Percentiles rank a stretch among this genome's conserved stretches.
These are phyloP conservation scores for Setomelanomma holmii DNA, from an alignment of 2,329 filamentous ascomycete species.

Conservation along the genomic window DNA sequence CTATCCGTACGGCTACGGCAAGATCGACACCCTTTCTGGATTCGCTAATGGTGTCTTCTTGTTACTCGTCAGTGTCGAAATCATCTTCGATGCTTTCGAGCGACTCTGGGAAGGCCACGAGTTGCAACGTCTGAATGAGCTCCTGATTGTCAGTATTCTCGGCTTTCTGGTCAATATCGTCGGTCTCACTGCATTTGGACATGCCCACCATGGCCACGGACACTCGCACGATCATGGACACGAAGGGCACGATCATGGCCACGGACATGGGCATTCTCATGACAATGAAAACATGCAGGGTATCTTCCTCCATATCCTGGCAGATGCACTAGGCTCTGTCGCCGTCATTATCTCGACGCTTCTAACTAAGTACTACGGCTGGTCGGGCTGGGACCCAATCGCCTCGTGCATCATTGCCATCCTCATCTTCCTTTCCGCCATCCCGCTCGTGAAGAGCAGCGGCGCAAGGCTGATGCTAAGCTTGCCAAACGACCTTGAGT, in stretches of 20 bases:
- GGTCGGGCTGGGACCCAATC: slow-evolving; percentile 93
- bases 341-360: slow-evolving; percentile 93
- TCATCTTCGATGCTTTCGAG: slow-evolving; percentile 92
- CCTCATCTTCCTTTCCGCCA: slow-evolving; percentile 89
- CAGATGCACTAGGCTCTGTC: slow-evolving; percentile 91
- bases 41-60: slow-evolving; percentile 97
- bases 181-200: slow-evolving; percentile 83
- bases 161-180: slow-evolving; percentile 91
- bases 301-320: slow-evolving; percentile 93
- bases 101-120: slow-evolving; percentile 82
- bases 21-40: slow-evolving; percentile 93
- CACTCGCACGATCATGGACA: slow-evolving; percentile 49
- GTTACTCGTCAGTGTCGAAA: slow-evolving; percentile 94
- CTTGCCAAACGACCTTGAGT: slow-evolving; percentile 84
- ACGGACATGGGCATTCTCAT: slow-evolving; percentile 64
- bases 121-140: slow-evolving; percentile 82
- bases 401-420: slow-evolving; percentile 93
- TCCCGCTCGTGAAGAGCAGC: slow-evolving; percentile 84
- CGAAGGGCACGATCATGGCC: slow-evolving; percentile 39
- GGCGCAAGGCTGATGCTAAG: slow-evolving; percentile 84
- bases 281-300: slow-evolving; percentile 98
- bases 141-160: slow-evolving; percentile 85
- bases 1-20: slow-evolving; percentile 95
- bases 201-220: slow-evolving; percentile 64
- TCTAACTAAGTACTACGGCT: slow-evolving; percentile 84